Evolutionary conservation across 2,329 filamentous ascomycete species (phyloP).

Genomic region (Hymenoscyphus salicellus): DNA sequence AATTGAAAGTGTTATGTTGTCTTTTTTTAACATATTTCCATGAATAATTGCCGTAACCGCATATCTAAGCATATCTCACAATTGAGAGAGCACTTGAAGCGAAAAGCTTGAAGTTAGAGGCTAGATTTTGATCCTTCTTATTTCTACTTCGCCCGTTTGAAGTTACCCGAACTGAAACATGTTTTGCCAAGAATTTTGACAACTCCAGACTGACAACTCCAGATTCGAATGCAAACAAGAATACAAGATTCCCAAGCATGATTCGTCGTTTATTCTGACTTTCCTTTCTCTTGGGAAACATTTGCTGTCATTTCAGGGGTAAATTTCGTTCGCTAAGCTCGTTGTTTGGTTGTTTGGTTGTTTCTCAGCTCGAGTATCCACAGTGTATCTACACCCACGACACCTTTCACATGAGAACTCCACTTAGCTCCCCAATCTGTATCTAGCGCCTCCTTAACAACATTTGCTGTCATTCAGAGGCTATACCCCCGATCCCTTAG

Average conservation of each 20-base stretch:
- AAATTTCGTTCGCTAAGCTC: background rate
- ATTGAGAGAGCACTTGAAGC: too few species aligned
- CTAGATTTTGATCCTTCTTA: background rate
- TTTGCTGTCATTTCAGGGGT: background rate
- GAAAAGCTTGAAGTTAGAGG: too few species aligned
- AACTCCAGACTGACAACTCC: background rate
- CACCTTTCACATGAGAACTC: too few species aligned
- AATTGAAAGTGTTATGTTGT: too few species aligned
- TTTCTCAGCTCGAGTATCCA: background rate
- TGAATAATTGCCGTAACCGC: too few species aligned
- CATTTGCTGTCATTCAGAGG: background rate
- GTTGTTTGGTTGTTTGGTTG: background rate
- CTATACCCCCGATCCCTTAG: background rate
- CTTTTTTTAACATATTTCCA: too few species aligned
- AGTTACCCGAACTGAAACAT: background rate
- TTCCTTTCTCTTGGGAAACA: background rate
- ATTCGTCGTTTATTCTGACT: background rate
- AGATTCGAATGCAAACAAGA: too few species aligned
- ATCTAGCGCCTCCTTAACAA: background rate
- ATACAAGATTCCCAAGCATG: background rate
- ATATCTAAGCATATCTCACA: too few species aligned
- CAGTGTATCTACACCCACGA: too few species aligned
- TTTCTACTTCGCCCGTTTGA: background rate
- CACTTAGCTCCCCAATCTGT: too few species aligned
- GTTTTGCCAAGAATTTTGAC: background rate